Conservation (phyloP, 2,329 filamentous ascomycete species). For the Aspergillus flavus region DNA sequence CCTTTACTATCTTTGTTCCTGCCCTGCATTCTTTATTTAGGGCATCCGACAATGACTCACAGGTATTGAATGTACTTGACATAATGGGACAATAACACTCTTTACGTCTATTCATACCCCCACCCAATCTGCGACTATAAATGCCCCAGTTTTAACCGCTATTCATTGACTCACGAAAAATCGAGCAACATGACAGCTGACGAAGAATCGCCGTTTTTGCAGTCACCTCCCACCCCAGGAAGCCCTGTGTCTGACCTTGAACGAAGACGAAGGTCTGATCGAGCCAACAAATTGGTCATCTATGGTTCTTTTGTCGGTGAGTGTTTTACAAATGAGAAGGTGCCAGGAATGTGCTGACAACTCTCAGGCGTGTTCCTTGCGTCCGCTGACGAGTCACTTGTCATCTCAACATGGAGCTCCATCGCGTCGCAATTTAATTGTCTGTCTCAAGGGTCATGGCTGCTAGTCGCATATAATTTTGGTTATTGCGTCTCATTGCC, state of each 20-base stretch:
- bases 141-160: neutral
- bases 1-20: neutral
- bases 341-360: neutral
- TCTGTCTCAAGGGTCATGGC: constrained; percentile 45
- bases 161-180: neutral
- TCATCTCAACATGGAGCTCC: constrained; percentile 64
- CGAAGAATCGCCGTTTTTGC: constrained; percentile 3
- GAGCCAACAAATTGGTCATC: neutral
- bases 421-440: constrained; percentile 50
- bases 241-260: neutral
- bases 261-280: neutral
- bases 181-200: neutral
- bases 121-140: neutral
- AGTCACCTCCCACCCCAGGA: neutral
- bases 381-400: constrained; percentile 62
- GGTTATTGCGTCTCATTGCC: constrained; percentile 45
- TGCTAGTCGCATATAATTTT: constrained; percentile 47
- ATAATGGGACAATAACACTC: neutral
- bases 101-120: neutral
- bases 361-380: constrained; percentile 60
- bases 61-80: neutral
- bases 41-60: neutral
- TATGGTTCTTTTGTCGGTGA: constrained; percentile 2
- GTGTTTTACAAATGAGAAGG: neutral
- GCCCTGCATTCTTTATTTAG: neutral